These are phyloP conservation scores for Globisporangium canariense DNA, from an alignment of 352 stramenopile species.

Conservation along the genomic window DNA sequence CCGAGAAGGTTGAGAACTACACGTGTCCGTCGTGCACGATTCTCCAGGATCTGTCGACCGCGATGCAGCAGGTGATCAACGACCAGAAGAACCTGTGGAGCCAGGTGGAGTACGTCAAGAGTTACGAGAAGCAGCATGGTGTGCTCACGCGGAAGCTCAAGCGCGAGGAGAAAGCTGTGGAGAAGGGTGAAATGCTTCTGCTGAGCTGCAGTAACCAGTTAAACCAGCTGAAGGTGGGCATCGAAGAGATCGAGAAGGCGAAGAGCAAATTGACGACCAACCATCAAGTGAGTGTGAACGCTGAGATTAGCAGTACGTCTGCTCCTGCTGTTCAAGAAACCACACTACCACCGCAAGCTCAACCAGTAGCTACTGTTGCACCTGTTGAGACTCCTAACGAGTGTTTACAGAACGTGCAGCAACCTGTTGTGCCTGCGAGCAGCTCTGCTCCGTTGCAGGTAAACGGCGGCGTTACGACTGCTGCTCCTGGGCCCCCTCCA, in stretches of 20 bases:
- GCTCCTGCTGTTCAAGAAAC: background rate
- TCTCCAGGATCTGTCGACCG: slow-evolving; percentile 78
- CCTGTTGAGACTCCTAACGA: slow-evolving; percentile 5
- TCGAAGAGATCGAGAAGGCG: slow-evolving; percentile 71
- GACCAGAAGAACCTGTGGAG: slow-evolving; percentile 80
- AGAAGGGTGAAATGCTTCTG: slow-evolving; percentile 71
- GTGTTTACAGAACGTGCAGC: background rate
- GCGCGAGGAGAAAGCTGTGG: slow-evolving; percentile 81
- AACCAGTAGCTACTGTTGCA: background rate
- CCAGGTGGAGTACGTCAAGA: slow-evolving; percentile 78
- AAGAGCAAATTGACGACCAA: slow-evolving; percentile 52
- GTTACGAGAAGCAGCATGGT: slow-evolving; percentile 78
- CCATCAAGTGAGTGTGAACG: slow-evolving; percentile 15
- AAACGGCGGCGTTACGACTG: background rate
- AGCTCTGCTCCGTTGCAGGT: background rate
- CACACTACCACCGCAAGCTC: background rate
- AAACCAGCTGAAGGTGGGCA: slow-evolving; percentile 60
- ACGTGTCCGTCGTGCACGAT: slow-evolving; percentile 93
- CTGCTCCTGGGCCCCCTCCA: background rate
- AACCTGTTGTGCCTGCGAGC: background rate
- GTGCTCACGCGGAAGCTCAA: slow-evolving; percentile 75
- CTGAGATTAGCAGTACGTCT: background rate
- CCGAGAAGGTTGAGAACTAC: slow-evolving; percentile 95
- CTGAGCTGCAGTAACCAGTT: slow-evolving; percentile 83
- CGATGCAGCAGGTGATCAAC: slow-evolving; percentile 45